Base-by-base conservation (phyloP, 2,329 filamentous ascomycete species). In the Aspergillus sp. region DNA sequence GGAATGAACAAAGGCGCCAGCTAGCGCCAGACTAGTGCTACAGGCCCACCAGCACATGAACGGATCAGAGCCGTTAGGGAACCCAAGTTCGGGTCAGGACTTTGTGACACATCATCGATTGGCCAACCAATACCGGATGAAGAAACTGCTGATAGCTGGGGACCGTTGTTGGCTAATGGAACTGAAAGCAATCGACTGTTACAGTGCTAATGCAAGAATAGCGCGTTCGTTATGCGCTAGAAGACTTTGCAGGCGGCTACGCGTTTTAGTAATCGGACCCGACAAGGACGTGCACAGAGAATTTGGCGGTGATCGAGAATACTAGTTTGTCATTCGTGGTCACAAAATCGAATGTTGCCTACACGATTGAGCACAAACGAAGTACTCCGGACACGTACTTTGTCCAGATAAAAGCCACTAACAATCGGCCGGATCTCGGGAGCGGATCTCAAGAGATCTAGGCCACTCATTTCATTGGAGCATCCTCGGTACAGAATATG, bases 181-280 rank as follows among this genome's bases (percentile, higher is more conserved):
- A 19, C 17, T 19, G 17, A 19, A 19, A 19, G 17, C 17, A 3
- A 19, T 19, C 37, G 44, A 15, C 41, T 51, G 45, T 49, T 47
- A 47, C 46, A 37, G 43, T 54, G 43, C 53, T 54, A 53, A 57
- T 57, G 53, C 55, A 57, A 10, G 41, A 46, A 32, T 42, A 49
- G 30, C 42, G 30, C 37, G 35, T 48, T 43, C 44, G 19, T 50
- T 37, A 20, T 42, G 27, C 30, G 37, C 41, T 45, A 46, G 43
- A 32, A 23, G 30, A 23, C 41, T 42, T 23, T 12, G 22, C 41
- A 42, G 12, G n/a, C 20, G 12, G 13, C 22, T 25, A 42, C 12
- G 9, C n/a, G 12, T n/a, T 22, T 17, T 13, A 3, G 19, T 12
- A 41, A 41, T n/a, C 22, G 17, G 22, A 17, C 32, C 38, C 3